Conservation (phyloP, 164 flowering plant genomes). For the Stephania japonica region DNA sequence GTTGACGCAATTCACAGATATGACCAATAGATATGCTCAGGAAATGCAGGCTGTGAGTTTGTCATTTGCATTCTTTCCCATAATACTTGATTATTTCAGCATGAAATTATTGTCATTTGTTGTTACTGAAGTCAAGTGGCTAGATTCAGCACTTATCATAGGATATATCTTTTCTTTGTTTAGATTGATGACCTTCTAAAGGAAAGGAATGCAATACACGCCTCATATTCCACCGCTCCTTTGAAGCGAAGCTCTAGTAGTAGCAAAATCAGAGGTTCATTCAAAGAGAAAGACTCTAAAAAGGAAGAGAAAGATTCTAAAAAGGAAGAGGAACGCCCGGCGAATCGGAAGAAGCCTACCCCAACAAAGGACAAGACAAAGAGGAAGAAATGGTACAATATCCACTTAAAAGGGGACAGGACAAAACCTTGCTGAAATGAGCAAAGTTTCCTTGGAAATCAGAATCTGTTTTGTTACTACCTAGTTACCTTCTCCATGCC, state of each 20-base stretch:
- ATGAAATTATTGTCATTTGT: background rate
- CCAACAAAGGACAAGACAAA: conserved; percentile 46
- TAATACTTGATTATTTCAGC: background rate
- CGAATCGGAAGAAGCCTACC: conserved; percentile 41
- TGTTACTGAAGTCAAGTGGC: background rate
- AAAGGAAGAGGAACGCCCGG: conserved; percentile 41
- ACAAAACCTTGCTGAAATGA: conserved; percentile 55
- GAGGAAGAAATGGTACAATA: conserved; percentile 88
- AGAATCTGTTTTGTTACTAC: background rate
- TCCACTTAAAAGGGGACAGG: conserved; percentile 74
- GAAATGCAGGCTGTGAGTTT: conserved; percentile 84
- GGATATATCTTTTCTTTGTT: conserved; percentile 9
- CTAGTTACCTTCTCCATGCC: background rate
- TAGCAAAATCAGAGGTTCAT: conserved; percentile 44
- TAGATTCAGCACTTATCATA: background rate
- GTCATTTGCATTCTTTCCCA: background rate
- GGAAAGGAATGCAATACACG: conserved; percentile 71
- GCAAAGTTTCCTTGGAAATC: conserved; percentile 1
- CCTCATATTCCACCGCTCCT: conserved; percentile 59
- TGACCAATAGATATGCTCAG: conserved; percentile 87
- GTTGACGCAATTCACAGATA: conserved; percentile 87
- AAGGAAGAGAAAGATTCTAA: conserved; percentile 36
- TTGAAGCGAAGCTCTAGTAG: conserved; percentile 64
- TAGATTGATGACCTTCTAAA: conserved; percentile 91
- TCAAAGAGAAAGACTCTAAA: conserved; percentile 35